phyloP scores from a whole-genome alignment of 108 stramenopile genomes.

The Nitzschia sp. region DNA sequence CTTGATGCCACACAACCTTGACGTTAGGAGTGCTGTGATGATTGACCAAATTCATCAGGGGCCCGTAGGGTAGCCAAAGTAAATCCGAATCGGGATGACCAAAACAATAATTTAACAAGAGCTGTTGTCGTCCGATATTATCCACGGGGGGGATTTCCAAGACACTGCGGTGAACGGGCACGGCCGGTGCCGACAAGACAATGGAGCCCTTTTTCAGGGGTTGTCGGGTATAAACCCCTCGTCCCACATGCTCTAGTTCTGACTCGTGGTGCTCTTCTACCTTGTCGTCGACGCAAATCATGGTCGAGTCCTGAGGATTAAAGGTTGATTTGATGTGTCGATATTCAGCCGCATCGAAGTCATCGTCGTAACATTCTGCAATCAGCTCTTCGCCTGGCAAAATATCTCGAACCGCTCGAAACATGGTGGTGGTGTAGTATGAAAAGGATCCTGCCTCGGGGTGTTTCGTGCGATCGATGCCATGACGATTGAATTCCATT shows the following conservation, averaged over 20 bases:
- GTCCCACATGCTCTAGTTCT: slow-evolving; percentile 15
- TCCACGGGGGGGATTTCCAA: background rate
- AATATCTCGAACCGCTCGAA: slow-evolving; percentile 55
- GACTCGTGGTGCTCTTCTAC: slow-evolving; percentile 13
- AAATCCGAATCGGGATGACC: slow-evolving; percentile 60
- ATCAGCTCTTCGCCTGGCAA: slow-evolving; percentile 59
- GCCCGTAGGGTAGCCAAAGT: slow-evolving; percentile 51
- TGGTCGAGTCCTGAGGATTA: slow-evolving; percentile 25
- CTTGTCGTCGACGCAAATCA: slow-evolving; percentile 54
- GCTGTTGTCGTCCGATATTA: slow-evolving; percentile 30
- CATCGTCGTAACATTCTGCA: slow-evolving; percentile 56
- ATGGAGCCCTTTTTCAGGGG: slow-evolving; percentile 20
- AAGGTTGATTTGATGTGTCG: slow-evolving; percentile 4
- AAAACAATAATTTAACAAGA: slow-evolving; percentile 64
- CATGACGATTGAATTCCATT: slow-evolving; percentile 9
- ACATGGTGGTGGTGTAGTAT: slow-evolving; percentile 35
- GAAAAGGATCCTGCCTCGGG: slow-evolving; percentile 52
- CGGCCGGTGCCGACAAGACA: slow-evolving; percentile 39
- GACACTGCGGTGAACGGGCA: slow-evolving; percentile 22
- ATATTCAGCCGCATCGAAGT: slow-evolving; percentile 41
- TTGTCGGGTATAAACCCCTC: slow-evolving; percentile 41
- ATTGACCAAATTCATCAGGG: slow-evolving; percentile 28
- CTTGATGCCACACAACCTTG: slow-evolving; percentile 26
- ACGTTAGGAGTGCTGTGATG: slow-evolving; percentile 33
- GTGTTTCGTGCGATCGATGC: slow-evolving; percentile 30